These are phyloP conservation scores for Blastobotrys buckinghamii DNA, from an alignment of 1,139 yeast species.

Conservation along the genomic window DNA sequence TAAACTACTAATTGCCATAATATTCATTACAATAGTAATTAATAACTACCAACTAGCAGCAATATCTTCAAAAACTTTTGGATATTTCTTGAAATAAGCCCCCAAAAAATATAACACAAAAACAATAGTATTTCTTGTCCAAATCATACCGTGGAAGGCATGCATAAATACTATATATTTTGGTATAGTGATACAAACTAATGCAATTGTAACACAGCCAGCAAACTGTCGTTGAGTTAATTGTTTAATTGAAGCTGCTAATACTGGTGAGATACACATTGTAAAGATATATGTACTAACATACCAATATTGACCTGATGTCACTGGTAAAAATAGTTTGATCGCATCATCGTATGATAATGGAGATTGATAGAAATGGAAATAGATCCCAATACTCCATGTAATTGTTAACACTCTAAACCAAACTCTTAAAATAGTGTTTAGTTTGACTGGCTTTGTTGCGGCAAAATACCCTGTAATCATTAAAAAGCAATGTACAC, in stretches of 20 bases:
- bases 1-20: not conserved
- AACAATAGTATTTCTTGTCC: not conserved
- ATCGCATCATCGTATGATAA: not conserved
- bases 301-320: constrained; percentile 1
- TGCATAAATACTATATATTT: not conserved
- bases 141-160: not conserved
- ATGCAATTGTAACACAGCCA: not conserved
- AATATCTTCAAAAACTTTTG: not conserved
- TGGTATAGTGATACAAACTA: not conserved
- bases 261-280: not conserved
- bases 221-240: constrained; percentile 1
- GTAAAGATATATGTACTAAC: not conserved
- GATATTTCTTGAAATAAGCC: not conserved
- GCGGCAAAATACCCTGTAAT: constrained; percentile 11
- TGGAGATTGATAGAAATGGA: too few species aligned
- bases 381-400: not conserved
- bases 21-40: not conserved
- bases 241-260: not conserved
- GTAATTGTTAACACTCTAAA: not conserved
- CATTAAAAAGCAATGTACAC: constrained; percentile 12
- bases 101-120: not conserved
- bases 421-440: constrained; percentile 1
- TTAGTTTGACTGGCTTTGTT: not conserved
- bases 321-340: not conserved
- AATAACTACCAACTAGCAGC: not conserved